A percentile compares a stretch with the other conserved stretches of the same genome.
phyloP scores from a whole-genome alignment of 345 rosid genomes.

The Euphorbia lathyris region DNA sequence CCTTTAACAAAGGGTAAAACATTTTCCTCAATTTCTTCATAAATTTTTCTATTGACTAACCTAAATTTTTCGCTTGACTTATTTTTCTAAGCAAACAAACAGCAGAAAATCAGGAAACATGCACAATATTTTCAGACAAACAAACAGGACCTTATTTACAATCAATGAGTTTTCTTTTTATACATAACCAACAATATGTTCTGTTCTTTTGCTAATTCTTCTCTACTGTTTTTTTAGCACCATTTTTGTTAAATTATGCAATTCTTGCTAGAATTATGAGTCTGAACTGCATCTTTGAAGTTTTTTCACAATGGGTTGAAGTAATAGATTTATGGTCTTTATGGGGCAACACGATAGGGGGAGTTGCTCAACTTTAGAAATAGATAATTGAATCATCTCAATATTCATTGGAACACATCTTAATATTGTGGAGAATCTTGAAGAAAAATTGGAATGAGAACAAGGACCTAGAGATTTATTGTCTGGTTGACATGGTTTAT shows the following conservation, averaged over 20 bases:
- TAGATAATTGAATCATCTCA: neutral
- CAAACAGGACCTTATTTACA: no score
- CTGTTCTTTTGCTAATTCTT: neutral
- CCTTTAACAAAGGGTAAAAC: no score
- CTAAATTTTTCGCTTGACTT: no score
- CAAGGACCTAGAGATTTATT: neutral
- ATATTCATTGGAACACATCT: neutral
- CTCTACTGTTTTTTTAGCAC: neutral
- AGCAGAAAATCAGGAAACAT: no score
- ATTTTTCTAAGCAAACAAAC: no score
- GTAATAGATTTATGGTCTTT: neutral
- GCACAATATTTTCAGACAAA: no score
- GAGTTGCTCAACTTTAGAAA: neutral
- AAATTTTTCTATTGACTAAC: no score
- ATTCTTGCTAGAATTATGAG: neutral
- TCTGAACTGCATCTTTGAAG: neutral
- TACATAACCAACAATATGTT: neutral
- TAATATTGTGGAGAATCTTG: neutral
- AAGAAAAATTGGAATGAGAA: neutral
- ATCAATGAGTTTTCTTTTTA: neutral
- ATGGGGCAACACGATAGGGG: neutral
- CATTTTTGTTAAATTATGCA: neutral
- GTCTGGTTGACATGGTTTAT: neutral
- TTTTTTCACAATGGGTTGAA: neutral
- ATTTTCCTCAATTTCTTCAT: no score